Evolutionary conservation across 371 early-diverging fungal genomes (phyloP).

Genomic region (Mortierella sp.): DNA sequence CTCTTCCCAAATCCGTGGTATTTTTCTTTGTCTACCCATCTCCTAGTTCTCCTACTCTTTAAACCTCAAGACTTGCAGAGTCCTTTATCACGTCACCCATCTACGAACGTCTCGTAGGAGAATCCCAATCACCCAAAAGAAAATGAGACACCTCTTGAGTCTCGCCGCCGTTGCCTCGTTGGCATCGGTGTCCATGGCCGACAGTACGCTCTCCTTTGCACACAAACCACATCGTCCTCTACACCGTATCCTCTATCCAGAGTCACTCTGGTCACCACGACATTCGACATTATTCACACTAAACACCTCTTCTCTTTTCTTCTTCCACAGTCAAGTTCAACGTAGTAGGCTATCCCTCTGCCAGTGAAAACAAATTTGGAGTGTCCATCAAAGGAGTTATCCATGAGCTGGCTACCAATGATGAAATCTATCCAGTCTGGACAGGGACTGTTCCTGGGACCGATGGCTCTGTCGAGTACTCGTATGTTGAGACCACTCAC

Average conservation of each 20-base stretch:
- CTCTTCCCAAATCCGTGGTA: too few relatives aligned
- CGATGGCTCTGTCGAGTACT: constrained; percentile 14
- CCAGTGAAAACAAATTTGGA: constrained; percentile 6
- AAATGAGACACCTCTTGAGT: constrained; percentile 35
- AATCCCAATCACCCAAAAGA: too few relatives aligned
- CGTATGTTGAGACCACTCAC: constrained; percentile 23
- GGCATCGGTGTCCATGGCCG: constrained; percentile 30
- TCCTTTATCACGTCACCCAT: too few relatives aligned
- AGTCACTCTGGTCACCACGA: neutral
- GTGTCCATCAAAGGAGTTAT: constrained; percentile 24
- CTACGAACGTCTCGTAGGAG: neutral
- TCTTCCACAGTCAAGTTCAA: constrained; percentile 31
- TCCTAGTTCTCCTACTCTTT: neutral
- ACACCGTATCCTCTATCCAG: too few relatives aligned
- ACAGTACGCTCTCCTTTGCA: constrained; percentile 18
- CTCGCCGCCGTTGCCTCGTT: constrained; percentile 28
- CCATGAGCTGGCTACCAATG: constrained; percentile 11
- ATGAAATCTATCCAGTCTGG: constrained; percentile 26
- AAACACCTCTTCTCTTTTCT: neutral
- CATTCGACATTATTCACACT: neutral
- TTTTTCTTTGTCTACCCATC: too few relatives aligned
- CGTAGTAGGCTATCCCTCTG: constrained; percentile 31
- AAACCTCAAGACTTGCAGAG: neutral
- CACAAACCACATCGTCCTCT: neutral
- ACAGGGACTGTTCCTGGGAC: constrained; percentile 21